Percentiles rank a stretch among this genome's conserved stretches.
Conservation (phyloP, 2,329 filamentous ascomycete genomes). For the Pseudogymnoascus sp. region DNA sequence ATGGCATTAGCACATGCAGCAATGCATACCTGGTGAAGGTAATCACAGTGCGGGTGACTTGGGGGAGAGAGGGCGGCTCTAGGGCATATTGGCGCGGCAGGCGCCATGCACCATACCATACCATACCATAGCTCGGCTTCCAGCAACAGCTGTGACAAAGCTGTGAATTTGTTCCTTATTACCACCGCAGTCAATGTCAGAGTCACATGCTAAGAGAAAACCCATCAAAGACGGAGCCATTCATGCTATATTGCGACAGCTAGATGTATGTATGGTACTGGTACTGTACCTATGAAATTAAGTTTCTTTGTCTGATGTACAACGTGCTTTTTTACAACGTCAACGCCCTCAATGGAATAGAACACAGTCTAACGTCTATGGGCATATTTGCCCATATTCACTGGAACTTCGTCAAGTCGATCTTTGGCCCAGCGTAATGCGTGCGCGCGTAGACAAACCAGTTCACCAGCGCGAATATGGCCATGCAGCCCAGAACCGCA, state of each 20-base stretch:
- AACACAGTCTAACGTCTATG: not conserved
- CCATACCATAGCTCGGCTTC: not conserved
- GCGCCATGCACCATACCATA: not conserved
- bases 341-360: not conserved
- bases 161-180: not conserved
- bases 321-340: not conserved
- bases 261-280: slow-evolving; percentile 2
- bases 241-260: not conserved
- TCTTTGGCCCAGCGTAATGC: not conserved
- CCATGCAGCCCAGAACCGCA: slow-evolving; percentile 1
- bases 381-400: not conserved
- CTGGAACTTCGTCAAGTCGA: not conserved
- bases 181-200: not conserved
- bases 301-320: slow-evolving; percentile 3
- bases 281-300: not conserved
- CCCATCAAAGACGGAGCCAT: not conserved
- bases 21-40: not conserved
- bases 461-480: not conserved
- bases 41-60: not conserved
- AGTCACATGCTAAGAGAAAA: not conserved
- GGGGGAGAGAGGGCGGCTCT: not conserved
- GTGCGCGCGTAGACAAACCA: not conserved
- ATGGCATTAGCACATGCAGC: not conserved
- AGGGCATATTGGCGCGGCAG: not conserved
- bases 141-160: not conserved